A percentile compares a stretch with the other conserved stretches of the same genome.
Evolutionary conservation across 371 early-diverging fungal species (phyloP).

Genomic region (Syncephalastrum monosporum): DNA sequence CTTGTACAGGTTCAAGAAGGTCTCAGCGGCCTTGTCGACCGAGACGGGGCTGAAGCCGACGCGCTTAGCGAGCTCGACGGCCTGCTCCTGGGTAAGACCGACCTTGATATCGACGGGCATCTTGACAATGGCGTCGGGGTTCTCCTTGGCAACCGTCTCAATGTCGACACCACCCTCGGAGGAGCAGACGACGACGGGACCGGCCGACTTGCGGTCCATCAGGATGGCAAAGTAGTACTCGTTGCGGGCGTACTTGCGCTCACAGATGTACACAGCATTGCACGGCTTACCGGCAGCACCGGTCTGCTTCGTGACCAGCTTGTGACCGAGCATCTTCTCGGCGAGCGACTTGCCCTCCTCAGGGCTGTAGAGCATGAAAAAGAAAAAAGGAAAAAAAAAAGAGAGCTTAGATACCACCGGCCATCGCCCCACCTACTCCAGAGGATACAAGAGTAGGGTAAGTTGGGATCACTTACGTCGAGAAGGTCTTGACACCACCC

Average conservation of each 20-base stretch:
- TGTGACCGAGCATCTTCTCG: constrained; percentile 95
- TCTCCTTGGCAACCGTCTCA: constrained; percentile 92
- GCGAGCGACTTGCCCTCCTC: constrained; percentile 87
- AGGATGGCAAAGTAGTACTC: constrained; percentile 99
- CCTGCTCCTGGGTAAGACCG: constrained; percentile 65
- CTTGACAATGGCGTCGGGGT: constrained; percentile 91
- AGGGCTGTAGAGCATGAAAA: constrained; percentile 58
- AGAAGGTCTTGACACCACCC: constrained; percentile 95
- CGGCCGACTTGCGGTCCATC: constrained; percentile 93
- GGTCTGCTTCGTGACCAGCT: constrained; percentile 97
- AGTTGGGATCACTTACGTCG: constrained; percentile 72
- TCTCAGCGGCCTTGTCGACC: constrained; percentile 85
- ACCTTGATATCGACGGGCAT: constrained; percentile 76
- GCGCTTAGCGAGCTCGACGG: constrained; percentile 69
- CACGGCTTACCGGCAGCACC: constrained; percentile 95
- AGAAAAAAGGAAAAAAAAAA: neutral
- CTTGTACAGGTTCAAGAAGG: constrained; percentile 90
- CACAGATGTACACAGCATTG: constrained; percentile 92
- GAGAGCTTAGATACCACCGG: neutral
- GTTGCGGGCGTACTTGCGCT: constrained; percentile 92
- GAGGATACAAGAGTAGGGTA: neutral
- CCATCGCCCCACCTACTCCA: neutral
- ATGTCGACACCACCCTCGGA: constrained; percentile 98
- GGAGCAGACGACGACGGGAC: constrained; percentile 94
- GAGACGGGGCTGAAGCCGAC: constrained; percentile 87